Evolutionary conservation across 352 stramenopile species (phyloP), one percentile per base, ranked within the genome.

Genomic region (Peronospora destructor): DNA sequence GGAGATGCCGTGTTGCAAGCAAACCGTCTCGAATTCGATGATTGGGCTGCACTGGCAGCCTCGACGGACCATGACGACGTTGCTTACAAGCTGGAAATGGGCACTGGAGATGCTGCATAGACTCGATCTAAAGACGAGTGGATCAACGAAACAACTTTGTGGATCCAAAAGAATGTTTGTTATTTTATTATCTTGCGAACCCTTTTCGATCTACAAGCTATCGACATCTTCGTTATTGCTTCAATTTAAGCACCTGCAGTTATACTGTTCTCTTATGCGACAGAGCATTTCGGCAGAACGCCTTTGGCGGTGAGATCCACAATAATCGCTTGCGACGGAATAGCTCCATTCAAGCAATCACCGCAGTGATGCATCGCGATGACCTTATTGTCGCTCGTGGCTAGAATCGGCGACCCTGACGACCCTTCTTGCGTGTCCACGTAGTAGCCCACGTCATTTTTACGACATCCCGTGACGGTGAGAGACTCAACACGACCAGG

Each of bases 281-380:
- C 56, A 1, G 67, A 47, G 23, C 67, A 78, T 8, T 57, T 63
- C 7, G 71, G 71, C 9, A 82, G 49, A 29, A 78, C 59, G 8
- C 49, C 53, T 32, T 67, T 71, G 9, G 23, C 41, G 7, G n/a
- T 60, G 36, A 72, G 59, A 35, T 75, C 60, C 12, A 53, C 39
- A 34, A 90, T 77, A 33, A 90, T 65, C 41, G 66, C 49, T 38
- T 68, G 66, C 6, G 66, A 65, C 1, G 71, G 66, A 29, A 90
- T 83, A 2, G 49, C 76, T 39, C 72, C 77, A 53, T 91, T 91
- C 23, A 80, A 46, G 38, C 80, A 91, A 7, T 73, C 77, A 5
- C 80, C 80, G 50, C 77, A 89, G 49, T 89, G 77, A 44, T 91
- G 80, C 36, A 91, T 56, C 19, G 75, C 80, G n/a, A 91, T 69